These are phyloP conservation scores for Serpula lacrymans DNA, from an alignment of 768 basidiomycete genomes.

Conservation along the genomic window DNA sequence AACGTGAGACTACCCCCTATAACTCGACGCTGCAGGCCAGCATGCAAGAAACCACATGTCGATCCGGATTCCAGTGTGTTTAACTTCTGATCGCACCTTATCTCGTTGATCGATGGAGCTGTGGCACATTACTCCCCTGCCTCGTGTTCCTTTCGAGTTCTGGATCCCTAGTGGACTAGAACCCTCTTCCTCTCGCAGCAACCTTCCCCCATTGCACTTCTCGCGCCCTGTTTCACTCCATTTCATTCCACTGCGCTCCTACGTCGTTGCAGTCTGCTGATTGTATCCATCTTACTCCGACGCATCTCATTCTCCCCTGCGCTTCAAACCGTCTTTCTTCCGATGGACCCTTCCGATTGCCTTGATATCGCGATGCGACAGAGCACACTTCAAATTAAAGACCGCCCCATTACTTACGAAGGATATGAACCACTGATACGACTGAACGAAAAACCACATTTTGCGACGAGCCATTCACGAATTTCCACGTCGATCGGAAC, in stretches of 20 bases:
- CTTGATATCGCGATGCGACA: too few relatives aligned
- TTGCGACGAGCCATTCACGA: constrained; percentile 34
- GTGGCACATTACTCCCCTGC: constrained; percentile 26
- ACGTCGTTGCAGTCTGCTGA: constrained; percentile 11
- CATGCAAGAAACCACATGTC: constrained; percentile 22
- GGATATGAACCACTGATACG: constrained; percentile 24
- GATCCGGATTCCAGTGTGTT: constrained; percentile 32
- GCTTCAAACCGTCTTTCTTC: too few relatives aligned
- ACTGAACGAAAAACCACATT: constrained; percentile 32
- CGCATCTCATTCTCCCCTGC: too few relatives aligned
- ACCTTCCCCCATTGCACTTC: too few relatives aligned
- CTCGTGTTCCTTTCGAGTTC: constrained; percentile 15
- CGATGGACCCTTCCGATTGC: too few relatives aligned
- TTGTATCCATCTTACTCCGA: too few relatives aligned
- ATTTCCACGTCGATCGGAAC: constrained; percentile 26
- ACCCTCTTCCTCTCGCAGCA: too few relatives aligned
- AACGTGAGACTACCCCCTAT: constrained; percentile 27
- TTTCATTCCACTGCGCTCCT: constrained; percentile 18
- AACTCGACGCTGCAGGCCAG: constrained; percentile 38
- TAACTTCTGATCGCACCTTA: constrained; percentile 24
- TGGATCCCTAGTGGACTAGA: constrained; percentile 25
- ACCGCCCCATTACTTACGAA: constrained; percentile 29
- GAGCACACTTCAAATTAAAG: too few relatives aligned
- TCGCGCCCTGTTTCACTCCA: constrained; percentile 25
- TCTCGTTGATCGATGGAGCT: constrained; percentile 46